Base-by-base conservation (phyloP, 805 yeast genomes). In the Komagataella populi region DNA sequence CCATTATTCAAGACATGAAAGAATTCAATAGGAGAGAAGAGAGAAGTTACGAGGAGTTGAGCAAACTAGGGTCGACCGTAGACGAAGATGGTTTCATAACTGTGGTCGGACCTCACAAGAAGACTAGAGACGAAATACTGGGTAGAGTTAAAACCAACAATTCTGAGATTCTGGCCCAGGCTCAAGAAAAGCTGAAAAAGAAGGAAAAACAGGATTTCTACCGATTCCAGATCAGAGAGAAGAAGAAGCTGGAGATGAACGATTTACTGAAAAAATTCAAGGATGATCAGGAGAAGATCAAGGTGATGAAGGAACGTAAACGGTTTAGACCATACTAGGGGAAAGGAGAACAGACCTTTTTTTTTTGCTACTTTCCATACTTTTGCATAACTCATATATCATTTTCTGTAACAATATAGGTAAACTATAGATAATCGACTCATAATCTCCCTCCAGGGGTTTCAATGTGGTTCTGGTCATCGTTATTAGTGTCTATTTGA, bases 1-100 rank as follows among this genome's bases (percentile, higher is more conserved):
- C 74, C 44, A 87, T 88, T 1, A 73, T 85, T 46, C 70, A 71
- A 44, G 76, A 83, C 20, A 74, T 91, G 72, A 67, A 66, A 24
- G 77, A 78, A 8, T 91, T 89, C 66, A 86, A 84, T 58, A 67
- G 72, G 51, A 77, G 81, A 23, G 98, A 91, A 63, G 74, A 73
- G 54, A 78, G 75, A 53, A 78, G 81, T 1, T 70, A 71, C 24
- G 81, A 79, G 44, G 76, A 74, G 48, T 64, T 83, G 49, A 73
- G 74, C 51, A 71, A 71, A 8, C 79, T 80, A 70, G 74, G 76
- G 23, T 73, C 77, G 47, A 59, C 78, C 36, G 93, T 89, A 3
- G 98, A 90, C 64, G 96, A 85, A 56, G 97, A 90, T 64, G 98
- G 97, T 2, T 90, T 90, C 68, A 88, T 96, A 0, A 69, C 86